Percentiles rank a stretch among this genome's conserved stretches.
Evolutionary conservation across 208 protist species (phyloP).

Genomic region (Herpetomonas samuelpessoai): DNA sequence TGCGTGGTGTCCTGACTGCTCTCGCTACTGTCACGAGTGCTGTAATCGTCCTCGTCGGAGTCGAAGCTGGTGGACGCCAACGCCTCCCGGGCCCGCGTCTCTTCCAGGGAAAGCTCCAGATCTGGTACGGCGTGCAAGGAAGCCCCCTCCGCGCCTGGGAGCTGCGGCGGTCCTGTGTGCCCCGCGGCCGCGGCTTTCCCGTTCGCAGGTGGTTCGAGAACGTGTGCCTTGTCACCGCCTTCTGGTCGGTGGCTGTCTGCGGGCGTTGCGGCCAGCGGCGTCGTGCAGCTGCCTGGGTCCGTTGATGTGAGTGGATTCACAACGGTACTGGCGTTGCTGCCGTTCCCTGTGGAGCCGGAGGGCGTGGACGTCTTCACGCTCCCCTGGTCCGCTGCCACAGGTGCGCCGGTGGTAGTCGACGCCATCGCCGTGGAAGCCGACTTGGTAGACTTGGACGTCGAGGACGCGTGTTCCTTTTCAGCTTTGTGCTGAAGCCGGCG

Average conservation of each 20-base stretch:
- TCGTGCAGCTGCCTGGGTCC: not conserved
- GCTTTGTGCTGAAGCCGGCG: slow-evolving; percentile 1
- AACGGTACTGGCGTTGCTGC: not conserved
- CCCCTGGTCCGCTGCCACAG: too few relatives aligned
- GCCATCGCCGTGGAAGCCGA: not conserved
- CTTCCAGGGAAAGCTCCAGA: not conserved
- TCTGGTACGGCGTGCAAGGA: not conserved
- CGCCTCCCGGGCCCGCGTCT: not conserved
- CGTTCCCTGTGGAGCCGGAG: not conserved
- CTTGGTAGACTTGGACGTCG: not conserved
- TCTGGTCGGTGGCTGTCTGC: not conserved
- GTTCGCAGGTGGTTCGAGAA: not conserved
- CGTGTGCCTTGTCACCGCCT: not conserved
- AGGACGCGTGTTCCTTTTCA: too few relatives aligned
- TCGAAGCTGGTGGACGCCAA: slow-evolving; percentile 1
- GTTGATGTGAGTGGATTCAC: not conserved
- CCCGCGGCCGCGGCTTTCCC: not conserved
- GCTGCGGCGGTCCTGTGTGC: too few relatives aligned
- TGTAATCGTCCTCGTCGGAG: not conserved
- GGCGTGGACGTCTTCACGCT: not conserved
- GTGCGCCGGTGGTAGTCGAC: not conserved
- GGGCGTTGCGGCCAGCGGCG: not conserved
- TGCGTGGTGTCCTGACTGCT: not conserved
- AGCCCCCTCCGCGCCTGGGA: too few relatives aligned
- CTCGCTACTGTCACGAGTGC: not conserved